Base-by-base conservation (phyloP, 2,329 filamentous ascomycete species). In the Botrytis porri region DNA sequence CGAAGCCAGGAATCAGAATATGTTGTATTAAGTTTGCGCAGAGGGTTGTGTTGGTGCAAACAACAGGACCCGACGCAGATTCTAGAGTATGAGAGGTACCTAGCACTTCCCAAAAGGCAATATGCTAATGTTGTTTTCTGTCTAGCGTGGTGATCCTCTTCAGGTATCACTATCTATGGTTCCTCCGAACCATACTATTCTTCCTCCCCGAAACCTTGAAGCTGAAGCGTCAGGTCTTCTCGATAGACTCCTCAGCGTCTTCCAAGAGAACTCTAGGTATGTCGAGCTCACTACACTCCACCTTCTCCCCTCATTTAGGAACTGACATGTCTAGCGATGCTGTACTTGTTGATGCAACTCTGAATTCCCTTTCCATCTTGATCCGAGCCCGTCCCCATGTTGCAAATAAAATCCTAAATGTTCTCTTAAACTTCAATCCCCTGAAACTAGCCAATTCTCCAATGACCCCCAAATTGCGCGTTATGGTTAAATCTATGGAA, bases 1-100 rank as follows among this genome's bases (percentile, higher is more conserved):
- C 93, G 29, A 84, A 89, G 22, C 87, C 91, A 20, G 92, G 93
- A 4, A 89, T 98, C 75, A 91, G 91, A 78, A 91, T 98, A 81
- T 97, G 94, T 85, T 98, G 96, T 84, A 92, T 98, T 86, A 99
- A 99, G 83, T 99, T 99, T 82, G 92, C 94, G 54, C 95, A 99
- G 84, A 90, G 93, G 76, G 93, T 98, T 62, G 92, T 99, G 62
- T 88, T 98, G 77, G 93, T 94, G 29, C 95, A 99, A 83, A 98
- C 94, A 18, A 90, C 91, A n/a, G 93, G 93, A 64, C 84, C 91
- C 73, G 92, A 93, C 77, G 86, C 89, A 72, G 95, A 98, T 80
- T 92, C 93, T 77, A 90, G 93, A 85, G 93, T 97, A 88, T 82
- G 88, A 85, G 75, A 73, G 71, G 77, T 71, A 18, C 71, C 59